phyloP scores from a whole-genome alignment of 306 rosid species.

The Glycyrrhiza uralensis region DNA sequence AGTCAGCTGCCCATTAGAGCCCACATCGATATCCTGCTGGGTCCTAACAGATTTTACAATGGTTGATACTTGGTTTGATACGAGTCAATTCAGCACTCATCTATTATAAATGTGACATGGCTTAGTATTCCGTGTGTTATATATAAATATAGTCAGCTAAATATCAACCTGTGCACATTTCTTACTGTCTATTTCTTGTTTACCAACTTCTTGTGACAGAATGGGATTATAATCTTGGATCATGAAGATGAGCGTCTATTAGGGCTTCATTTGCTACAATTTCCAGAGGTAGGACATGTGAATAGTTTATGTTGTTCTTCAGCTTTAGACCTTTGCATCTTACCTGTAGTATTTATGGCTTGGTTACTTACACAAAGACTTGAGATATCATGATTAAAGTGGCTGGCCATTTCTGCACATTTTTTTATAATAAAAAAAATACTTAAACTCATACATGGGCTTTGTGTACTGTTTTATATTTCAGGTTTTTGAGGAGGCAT shows the following conservation, averaged over 20 bases:
- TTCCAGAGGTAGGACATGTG: conserved; percentile 72
- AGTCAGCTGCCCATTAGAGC: too few relatives aligned
- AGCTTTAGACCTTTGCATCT: conserved; percentile 11
- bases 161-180: not conserved
- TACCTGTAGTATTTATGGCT: not conserved
- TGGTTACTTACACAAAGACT: not conserved
- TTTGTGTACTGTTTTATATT: conserved; percentile 9
- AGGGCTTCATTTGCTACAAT: conserved; percentile 84
- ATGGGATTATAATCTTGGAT: conserved; percentile 58
- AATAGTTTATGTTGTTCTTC: not conserved
- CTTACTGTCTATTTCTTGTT: conserved; percentile 1
- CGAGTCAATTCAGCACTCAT: not conserved
- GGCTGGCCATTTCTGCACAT: not conserved
- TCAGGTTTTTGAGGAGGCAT: conserved; percentile 91
- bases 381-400: not conserved
- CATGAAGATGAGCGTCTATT: conserved; percentile 76
- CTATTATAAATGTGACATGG: not conserved
- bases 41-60: too few relatives aligned
- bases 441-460: not conserved
- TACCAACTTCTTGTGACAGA: conserved; percentile 38
- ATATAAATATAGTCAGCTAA: not conserved
- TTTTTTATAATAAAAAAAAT: conserved; percentile 1
- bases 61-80: not conserved
- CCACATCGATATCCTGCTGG: too few relatives aligned
- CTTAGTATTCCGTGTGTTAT: not conserved